A percentile compares a stretch with the other conserved stretches of the same genome.
Evolutionary conservation across 306 rosid genomes (phyloP).

Genomic region (Hylodesmum podocarpum): DNA sequence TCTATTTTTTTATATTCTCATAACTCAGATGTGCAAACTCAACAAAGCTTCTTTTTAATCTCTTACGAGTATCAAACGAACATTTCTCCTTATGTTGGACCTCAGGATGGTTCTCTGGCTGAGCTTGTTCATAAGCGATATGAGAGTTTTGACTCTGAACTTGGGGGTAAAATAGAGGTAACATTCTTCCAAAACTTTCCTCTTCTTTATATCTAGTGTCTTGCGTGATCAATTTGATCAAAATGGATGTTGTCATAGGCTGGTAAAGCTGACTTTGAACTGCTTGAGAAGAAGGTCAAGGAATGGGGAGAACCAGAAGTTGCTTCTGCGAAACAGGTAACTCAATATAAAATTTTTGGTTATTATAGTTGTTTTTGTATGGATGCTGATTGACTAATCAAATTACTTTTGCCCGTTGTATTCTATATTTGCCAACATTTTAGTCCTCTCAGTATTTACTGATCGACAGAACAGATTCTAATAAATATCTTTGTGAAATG

Average conservation of each 20-base stretch:
- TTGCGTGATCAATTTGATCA: conserved; percentile 22
- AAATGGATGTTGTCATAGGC: conserved; percentile 52
- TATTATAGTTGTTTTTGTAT: background rate
- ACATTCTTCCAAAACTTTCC: background rate
- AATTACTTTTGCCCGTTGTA: background rate
- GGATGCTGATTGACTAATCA: background rate
- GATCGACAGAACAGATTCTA: background rate
- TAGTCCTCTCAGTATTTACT: background rate
- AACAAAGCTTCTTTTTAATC: conserved; percentile 5
- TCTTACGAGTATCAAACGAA: conserved; percentile 8
- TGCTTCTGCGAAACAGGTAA: conserved; percentile 96
- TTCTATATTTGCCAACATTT: background rate
- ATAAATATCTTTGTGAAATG: conserved; percentile 10
- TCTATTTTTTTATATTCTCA: background rate
- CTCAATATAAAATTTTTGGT: background rate
- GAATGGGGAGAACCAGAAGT: conserved; percentile 93
- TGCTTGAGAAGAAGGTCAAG: conserved; percentile 78
- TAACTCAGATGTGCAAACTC: background rate
- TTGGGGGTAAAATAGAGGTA: conserved; percentile 84
- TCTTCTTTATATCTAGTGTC: conserved; percentile 11
- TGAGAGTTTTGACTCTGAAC: conserved; percentile 74
- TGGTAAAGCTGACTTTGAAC: conserved; percentile 89
- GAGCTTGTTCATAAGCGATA: conserved; percentile 87
- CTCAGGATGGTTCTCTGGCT: conserved; percentile 76
- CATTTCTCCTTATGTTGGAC: conserved; percentile 25